These are phyloP conservation scores for Tetrahymena thermophila DNA, from an alignment of 73 alveolate genomes.

Conservation along the genomic window DNA sequence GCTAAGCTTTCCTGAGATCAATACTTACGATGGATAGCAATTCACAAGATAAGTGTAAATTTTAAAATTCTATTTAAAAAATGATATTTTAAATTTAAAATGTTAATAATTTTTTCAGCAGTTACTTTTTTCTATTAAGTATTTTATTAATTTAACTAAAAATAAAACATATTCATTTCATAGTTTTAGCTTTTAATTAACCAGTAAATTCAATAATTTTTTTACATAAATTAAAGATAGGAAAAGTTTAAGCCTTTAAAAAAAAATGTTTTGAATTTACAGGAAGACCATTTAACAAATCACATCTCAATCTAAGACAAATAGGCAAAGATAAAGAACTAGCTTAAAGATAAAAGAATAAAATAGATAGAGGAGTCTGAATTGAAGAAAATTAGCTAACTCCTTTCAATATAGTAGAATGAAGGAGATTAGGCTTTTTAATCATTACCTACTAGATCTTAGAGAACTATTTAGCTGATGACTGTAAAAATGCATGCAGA, in stretches of 20 bases:
- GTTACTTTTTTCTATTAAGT: too few relatives aligned
- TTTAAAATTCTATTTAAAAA: neutral
- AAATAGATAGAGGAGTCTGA: neutral
- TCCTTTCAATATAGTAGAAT: neutral
- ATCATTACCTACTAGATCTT: neutral
- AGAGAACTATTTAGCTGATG: neutral
- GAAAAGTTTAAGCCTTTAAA: neutral
- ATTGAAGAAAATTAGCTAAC: neutral
- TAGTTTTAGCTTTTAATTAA: neutral
- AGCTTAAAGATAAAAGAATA: neutral
- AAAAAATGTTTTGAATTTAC: neutral
- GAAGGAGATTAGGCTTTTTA: neutral
- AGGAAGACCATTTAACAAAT: neutral
- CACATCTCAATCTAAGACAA: neutral
- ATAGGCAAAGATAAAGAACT: neutral
- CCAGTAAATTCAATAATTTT: neutral
- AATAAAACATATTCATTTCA: too few relatives aligned
- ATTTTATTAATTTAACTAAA: too few relatives aligned
- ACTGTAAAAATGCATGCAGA: neutral
- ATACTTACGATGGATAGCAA: slow-evolving; percentile 8
- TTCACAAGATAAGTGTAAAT: slow-evolving; percentile 16
- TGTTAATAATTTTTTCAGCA: neutral
- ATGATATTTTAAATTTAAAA: neutral
- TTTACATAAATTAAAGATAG: neutral
- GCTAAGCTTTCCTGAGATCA: slow-evolving; percentile 12